Percentiles rank a stretch among this genome's conserved stretches.
Conservation (phyloP, 495 filamentous ascomycete genomes). For the Pyrenula massariospora region DNA sequence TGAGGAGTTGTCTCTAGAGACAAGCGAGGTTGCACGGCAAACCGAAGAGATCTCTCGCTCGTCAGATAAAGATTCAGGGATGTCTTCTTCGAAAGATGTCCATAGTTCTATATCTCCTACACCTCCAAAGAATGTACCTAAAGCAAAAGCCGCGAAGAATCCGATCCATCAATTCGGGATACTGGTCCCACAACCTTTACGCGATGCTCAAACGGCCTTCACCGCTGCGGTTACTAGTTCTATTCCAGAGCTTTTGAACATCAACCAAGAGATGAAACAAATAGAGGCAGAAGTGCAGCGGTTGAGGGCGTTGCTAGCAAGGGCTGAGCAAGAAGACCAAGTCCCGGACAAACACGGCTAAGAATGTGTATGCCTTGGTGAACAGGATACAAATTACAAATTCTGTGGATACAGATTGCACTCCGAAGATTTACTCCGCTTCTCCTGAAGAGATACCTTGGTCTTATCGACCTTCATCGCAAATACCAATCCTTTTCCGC, state of each 20-base stretch:
- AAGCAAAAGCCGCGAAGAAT: conserved; percentile 13
- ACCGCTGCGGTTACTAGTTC: conserved; percentile 4
- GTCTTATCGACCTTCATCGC: not conserved
- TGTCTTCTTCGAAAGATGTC: not conserved
- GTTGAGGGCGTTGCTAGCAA: not conserved
- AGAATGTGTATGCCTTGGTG: no score
- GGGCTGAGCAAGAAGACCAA: not conserved
- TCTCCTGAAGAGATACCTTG: no score
- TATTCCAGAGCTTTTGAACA: conserved; percentile 9
- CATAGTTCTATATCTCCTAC: no score
- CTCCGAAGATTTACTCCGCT: no score
- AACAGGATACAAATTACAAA: no score
- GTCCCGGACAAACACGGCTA: no score
- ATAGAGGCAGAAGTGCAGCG: conserved; percentile 43
- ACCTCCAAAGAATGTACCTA: no score
- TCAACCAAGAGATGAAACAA: conserved; percentile 49
- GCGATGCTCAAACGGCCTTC: conserved; percentile 28
- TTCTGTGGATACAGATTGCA: no score
- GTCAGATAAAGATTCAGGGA: no score
- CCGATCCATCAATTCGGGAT: conserved; percentile 47
- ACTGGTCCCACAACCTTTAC: conserved; percentile 33
- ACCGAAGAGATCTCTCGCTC: no score
- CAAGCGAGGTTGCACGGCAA: no score
- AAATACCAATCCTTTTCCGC: conserved; percentile 17
- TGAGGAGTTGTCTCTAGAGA: not conserved